A percentile compares a stretch with the other conserved stretches of the same genome.
phyloP scores from a whole-genome alignment of 1,284 basidiomycete species.

The Mixia osmundae region DNA sequence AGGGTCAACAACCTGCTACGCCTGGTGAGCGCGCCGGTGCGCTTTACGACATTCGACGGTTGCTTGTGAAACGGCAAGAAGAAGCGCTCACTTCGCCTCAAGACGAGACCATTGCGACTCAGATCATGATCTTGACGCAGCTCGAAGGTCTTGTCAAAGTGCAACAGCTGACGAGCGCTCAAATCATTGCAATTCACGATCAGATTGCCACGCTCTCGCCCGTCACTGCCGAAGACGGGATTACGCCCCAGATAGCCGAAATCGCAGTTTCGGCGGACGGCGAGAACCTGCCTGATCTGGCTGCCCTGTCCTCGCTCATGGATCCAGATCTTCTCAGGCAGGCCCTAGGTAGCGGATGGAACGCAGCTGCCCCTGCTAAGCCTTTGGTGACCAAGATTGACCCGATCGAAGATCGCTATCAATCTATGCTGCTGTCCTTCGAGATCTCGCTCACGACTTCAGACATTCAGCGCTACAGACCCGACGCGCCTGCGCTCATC shows the following conservation, averaged over 20 bases:
- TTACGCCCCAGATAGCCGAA: constrained; percentile 4
- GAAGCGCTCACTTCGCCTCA: constrained; percentile 25
- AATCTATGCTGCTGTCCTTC: constrained; percentile 2
- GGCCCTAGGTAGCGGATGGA: no score
- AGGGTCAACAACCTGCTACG: constrained; percentile 16
- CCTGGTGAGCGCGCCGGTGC: constrained; percentile 5
- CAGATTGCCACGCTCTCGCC: constrained; percentile 34
- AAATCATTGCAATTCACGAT: constrained; percentile 50
- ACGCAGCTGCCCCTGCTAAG: no score
- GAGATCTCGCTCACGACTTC: constrained; percentile 30
- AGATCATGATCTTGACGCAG: constrained; percentile 31
- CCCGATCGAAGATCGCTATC: constrained; percentile 4
- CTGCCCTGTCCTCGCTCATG: constrained; percentile 4
- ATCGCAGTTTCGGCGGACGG: constrained; percentile 11
- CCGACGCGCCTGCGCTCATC: constrained; percentile 38
- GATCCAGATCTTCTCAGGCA: constrained; percentile 1
- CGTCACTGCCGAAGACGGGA: neutral
- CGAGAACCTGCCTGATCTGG: constrained; percentile 3
- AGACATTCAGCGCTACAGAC: constrained; percentile 48
- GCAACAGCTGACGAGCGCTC: constrained; percentile 47
- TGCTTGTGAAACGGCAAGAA: constrained; percentile 8
- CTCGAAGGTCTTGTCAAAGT: constrained; percentile 47
- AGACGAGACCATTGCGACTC: constrained; percentile 33
- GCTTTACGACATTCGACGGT: constrained; percentile 1
- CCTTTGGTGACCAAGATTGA: no score